Evolutionary conservation across 306 rosid genomes (phyloP), one percentile per base, ranked within the genome.

Genomic region (Rosa lucieae): DNA sequence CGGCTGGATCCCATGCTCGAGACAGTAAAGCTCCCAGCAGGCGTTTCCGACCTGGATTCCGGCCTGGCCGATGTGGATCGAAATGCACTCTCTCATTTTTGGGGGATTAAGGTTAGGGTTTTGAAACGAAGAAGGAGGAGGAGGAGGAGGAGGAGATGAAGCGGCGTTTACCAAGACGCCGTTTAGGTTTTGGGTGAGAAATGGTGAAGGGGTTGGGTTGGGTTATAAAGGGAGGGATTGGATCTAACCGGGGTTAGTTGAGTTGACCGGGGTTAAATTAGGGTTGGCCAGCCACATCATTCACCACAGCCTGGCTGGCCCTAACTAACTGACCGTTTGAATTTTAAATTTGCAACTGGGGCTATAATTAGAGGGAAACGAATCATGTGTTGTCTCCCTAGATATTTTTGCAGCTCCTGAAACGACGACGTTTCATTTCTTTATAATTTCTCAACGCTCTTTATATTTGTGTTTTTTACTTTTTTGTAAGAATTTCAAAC

Each of bases 11-110:
- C 93, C 97, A 49, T 92, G 97, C 63, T 92, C 97, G 37, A 92
- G 90, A 84, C 94, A 90, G 80, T 92, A 92, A 5, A 92, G 97
- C 72, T 92, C 97, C 97, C 97, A 92, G 82, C 94, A 92, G 3
- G 97, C 83, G 73, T 92, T 92, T 37, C 97, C 94, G 63, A 92
- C 97, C 78, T 92, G 97, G 79, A 92, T 92, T 59, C 97, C 97
- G 65, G 97, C 97, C 42, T 92, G 97, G 23, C 97, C 97, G 15
- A 92, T 92, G 90, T 92, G 97, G 72, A 92, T 87, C 10, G 94
- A 90, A 74, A 92, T 92, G 90, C 94, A 90, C 88, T 92, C 97
- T 67, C 97, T 92, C 94, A 92, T 92, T 84, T 86, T 85, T 66
- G 46, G 8, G 5, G 5, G 5, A 8, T n/a, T 51, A 1, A 21